These are phyloP conservation scores for Eucalyptus melliodora DNA, from an alignment of 345 rosid genomes.

Conservation along the genomic window DNA sequence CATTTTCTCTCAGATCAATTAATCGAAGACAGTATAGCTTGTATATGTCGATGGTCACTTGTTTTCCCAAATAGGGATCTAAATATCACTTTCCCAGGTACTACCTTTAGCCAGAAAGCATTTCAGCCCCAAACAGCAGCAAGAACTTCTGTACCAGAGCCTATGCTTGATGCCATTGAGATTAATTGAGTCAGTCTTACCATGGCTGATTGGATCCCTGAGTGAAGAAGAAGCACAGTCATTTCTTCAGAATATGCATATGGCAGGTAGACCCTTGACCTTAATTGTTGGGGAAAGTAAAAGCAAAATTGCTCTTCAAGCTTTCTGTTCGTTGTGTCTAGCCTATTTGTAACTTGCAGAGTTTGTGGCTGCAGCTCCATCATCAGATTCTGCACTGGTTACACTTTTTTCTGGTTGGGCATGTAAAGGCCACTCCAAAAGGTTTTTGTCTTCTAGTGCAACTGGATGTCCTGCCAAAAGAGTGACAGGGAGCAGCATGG, in stretches of 20 bases:
- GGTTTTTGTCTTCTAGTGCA: conserved; percentile 51
- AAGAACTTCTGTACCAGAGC: conserved; percentile 74
- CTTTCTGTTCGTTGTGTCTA: background rate
- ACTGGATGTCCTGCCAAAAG: conserved; percentile 37
- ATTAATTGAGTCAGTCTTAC: conserved; percentile 79
- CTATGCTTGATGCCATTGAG: conserved; percentile 82
- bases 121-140: conserved; percentile 66
- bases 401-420: conserved; percentile 96
- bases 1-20: background rate
- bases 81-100: conserved; percentile 38
- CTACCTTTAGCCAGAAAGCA: conserved; percentile 75
- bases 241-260: conserved; percentile 57
- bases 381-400: conserved; percentile 48
- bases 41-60: background rate
- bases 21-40: background rate
- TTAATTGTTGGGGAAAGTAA: background rate
- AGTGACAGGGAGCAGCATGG: conserved; percentile 19
- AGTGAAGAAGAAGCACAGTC: conserved; percentile 58
- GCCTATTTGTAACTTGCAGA: background rate
- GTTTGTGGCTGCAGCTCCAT: conserved; percentile 40
- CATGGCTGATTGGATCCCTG: conserved; percentile 69
- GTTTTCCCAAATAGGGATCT: background rate
- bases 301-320: background rate
- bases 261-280: conserved; percentile 42
- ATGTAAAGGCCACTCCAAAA: conserved; percentile 64